Conservation (phyloP, 2,329 filamentous ascomycete genomes). For the Sporothrix mexicana region DNA sequence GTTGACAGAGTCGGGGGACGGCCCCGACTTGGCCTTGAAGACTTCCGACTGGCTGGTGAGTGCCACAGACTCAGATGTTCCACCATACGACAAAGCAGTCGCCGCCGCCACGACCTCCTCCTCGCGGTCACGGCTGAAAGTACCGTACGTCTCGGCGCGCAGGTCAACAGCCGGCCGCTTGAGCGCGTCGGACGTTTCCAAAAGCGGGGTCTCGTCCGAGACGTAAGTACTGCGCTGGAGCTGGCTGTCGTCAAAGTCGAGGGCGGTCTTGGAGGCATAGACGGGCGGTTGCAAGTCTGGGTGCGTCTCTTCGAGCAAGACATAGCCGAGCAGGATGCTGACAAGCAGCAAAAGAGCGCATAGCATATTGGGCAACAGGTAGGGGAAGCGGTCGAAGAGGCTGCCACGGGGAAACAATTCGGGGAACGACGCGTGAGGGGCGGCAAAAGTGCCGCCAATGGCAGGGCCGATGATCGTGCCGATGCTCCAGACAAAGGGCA, state of each 20-base stretch:
- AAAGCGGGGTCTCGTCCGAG: conserved; percentile 73
- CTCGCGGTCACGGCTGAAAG: conserved; percentile 53
- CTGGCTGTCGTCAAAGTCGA: conserved; percentile 40
- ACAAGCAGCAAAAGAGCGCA: conserved; percentile 77
- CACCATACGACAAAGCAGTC: conserved; percentile 48
- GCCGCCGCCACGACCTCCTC: not conserved
- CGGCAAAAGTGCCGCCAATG: conserved; percentile 85
- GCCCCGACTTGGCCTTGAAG: conserved; percentile 35
- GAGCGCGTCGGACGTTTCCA: conserved; percentile 75
- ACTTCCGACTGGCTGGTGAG: conserved; percentile 13
- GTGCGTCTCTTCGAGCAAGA: conserved; percentile 87
- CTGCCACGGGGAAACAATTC: conserved; percentile 68
- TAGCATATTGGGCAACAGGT: conserved; percentile 85
- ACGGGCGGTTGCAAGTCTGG: conserved; percentile 71
- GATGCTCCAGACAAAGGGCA: conserved; percentile 93
- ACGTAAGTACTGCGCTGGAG: conserved; percentile 57
- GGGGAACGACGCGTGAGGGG: conserved; percentile 77
- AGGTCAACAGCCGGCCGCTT: conserved; percentile 75
- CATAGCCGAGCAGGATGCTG: conserved; percentile 79
- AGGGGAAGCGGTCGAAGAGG: conserved; percentile 80
- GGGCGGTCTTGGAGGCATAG: not conserved
- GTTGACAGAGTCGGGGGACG: conserved; percentile 40
- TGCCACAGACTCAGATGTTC: not conserved
- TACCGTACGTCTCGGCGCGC: conserved; percentile 79
- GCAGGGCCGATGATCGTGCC: conserved; percentile 88